Conservation (phyloP, 1,284 basidiomycete genomes). For the Agroathelia rolfsii region DNA sequence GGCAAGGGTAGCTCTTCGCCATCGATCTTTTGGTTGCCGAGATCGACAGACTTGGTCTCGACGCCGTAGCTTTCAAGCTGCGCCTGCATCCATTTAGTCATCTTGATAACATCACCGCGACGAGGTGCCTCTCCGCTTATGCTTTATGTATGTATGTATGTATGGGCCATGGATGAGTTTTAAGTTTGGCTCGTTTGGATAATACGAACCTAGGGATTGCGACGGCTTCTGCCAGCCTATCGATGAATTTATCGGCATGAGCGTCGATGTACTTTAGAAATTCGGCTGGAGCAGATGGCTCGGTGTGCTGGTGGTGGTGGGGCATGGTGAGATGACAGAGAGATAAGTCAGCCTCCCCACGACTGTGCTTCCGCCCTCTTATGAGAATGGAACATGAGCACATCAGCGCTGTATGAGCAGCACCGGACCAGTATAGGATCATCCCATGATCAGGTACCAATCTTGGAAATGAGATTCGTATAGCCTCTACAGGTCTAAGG, state of each 20-base stretch:
- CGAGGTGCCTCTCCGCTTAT: conserved; percentile 58
- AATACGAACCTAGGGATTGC: conserved; percentile 76
- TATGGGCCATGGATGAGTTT: no score
- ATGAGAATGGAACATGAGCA: no score
- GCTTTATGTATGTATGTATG: conserved; percentile 29
- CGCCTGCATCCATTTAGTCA: conserved; percentile 72
- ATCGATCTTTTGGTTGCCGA: conserved; percentile 80
- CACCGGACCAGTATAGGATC: no score
- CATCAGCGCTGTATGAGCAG: no score
- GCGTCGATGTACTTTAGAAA: conserved; percentile 60
- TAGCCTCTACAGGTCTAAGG: no score
- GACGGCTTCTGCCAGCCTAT: conserved; percentile 75
- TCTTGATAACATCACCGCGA: conserved; percentile 70
- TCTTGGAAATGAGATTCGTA: no score
- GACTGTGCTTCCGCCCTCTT: no score
- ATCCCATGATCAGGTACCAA: no score
- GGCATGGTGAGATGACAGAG: no score
- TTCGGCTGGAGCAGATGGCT: conserved; percentile 32
- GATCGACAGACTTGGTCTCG: conserved; percentile 58
- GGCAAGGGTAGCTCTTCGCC: conserved; percentile 75
- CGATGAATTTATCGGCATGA: conserved; percentile 67
- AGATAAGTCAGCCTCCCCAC: no score
- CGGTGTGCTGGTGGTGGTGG: no score
- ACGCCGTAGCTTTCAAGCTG: conserved; percentile 73
- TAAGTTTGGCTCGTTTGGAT: no score